Conservation (phyloP, 2,329 filamentous ascomycete species). For the Thermoascus crustaceus region DNA sequence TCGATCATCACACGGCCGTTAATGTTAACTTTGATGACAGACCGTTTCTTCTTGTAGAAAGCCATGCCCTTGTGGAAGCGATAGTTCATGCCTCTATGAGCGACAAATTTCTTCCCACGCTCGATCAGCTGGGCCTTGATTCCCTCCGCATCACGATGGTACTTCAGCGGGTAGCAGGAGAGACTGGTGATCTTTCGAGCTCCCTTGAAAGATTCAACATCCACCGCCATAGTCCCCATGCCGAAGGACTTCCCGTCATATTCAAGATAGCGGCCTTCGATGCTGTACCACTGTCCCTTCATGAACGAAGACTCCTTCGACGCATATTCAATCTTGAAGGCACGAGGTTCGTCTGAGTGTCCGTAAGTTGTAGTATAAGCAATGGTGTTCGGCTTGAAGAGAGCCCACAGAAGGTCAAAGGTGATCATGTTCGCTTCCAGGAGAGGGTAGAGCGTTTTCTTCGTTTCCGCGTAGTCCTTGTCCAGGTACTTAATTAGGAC, state of each 20-base stretch:
- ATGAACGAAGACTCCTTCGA: conserved; percentile 62
- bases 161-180: conserved; percentile 66
- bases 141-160: conserved; percentile 63
- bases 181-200: conserved; percentile 74
- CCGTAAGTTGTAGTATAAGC: conserved; percentile 72
- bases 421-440: conserved; percentile 76
- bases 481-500: conserved; percentile 69
- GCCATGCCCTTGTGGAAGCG: conserved; percentile 75
- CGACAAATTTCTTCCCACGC: conserved; percentile 75
- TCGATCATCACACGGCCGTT: conserved; percentile 86
- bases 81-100: conserved; percentile 75
- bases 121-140: conserved; percentile 62
- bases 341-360: conserved; percentile 64
- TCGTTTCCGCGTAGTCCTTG: conserved; percentile 68
- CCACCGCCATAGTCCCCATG: conserved; percentile 59
- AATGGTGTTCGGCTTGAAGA: conserved; percentile 81
- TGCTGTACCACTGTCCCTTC: conserved; percentile 64
- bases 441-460: conserved; percentile 73
- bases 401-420: conserved; percentile 78
- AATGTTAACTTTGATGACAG: conserved; percentile 70
- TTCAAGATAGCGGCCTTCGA: conserved; percentile 71
- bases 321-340: conserved; percentile 72
- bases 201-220: conserved; percentile 70
- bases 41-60: conserved; percentile 72
- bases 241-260: conserved; percentile 84